Evolutionary conservation across 768 basidiomycete species (phyloP).

Genomic region (Lenzites betulinus): DNA sequence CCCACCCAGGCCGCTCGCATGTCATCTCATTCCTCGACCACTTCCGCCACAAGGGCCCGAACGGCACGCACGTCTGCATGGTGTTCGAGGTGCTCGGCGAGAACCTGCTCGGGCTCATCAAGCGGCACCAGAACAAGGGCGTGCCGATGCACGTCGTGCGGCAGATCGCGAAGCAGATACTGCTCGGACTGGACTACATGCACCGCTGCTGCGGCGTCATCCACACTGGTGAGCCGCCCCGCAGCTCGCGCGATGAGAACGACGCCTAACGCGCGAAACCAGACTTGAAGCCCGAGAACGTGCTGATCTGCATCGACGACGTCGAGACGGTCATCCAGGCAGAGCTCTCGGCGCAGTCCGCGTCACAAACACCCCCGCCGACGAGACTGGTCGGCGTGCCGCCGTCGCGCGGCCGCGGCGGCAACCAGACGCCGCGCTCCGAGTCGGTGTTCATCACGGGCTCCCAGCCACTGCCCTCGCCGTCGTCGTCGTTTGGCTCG

Average conservation of each 20-base stretch:
- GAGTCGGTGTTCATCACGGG: slow-evolving; percentile 88
- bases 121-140: slow-evolving; percentile 97
- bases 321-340: slow-evolving; percentile 90
- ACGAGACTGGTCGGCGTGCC: slow-evolving; percentile 91
- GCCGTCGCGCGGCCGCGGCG: slow-evolving; percentile 88
- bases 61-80: slow-evolving; percentile 99
- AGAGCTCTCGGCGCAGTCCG: slow-evolving; percentile 63
- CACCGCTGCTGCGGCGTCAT: slow-evolving; percentile 97
- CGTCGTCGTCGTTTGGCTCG: slow-evolving; percentile 68
- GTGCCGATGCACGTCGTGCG: slow-evolving; percentile 91
- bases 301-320: slow-evolving; percentile 95
- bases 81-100: slow-evolving; percentile 98
- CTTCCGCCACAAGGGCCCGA: slow-evolving; percentile 94
- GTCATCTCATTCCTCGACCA: slow-evolving; percentile 98
- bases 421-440: slow-evolving; percentile 91
- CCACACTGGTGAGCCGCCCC: slow-evolving; percentile 70
- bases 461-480: slow-evolving; percentile 90
- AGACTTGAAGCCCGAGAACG: slow-evolving; percentile 98
- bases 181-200: slow-evolving; percentile 97
- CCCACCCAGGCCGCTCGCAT: slow-evolving; percentile 88
- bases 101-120: slow-evolving; percentile 94
- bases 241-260: neutral
- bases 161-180: slow-evolving; percentile 96
- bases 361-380: slow-evolving; percentile 43
- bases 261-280: slow-evolving; percentile 6